These are phyloP conservation scores for Podaxis carcinomalis DNA, from an alignment of 768 basidiomycete genomes.

Conservation along the genomic window DNA sequence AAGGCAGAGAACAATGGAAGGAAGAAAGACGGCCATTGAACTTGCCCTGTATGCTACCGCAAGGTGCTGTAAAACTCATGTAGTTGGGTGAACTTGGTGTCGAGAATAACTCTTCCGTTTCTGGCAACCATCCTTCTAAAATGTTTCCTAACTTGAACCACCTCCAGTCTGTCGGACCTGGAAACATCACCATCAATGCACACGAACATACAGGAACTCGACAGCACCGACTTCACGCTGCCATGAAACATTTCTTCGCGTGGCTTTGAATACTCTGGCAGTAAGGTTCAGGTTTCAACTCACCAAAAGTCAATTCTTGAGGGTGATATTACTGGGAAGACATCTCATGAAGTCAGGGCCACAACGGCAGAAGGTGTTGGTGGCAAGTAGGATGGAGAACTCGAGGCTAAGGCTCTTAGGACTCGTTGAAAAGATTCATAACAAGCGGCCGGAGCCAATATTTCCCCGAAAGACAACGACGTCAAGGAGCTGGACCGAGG, in stretches of 20 bases:
- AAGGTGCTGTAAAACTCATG: constrained; percentile 3
- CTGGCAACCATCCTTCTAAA: not conserved
- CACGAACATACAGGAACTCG: not conserved
- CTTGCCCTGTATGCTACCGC: not conserved
- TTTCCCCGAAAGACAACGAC: not conserved
- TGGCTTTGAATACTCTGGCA: constrained; percentile 1
- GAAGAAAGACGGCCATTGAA: not conserved
- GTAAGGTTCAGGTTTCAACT: constrained; percentile 9
- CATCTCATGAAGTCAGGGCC: constrained; percentile 6
- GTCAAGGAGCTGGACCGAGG: not conserved
- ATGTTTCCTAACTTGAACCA: not conserved
- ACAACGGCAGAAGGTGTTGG: not conserved
- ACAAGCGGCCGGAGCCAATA: not conserved
- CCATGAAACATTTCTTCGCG: constrained; percentile 4
- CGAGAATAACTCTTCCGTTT: not conserved
- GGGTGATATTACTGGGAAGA: not conserved
- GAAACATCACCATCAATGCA: not conserved
- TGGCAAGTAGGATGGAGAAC: not conserved
- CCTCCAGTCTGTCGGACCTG: not conserved
- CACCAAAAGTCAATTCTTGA: not conserved
- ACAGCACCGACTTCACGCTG: constrained; percentile 8
- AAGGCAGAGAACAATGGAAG: not conserved
- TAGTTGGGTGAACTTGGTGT: not conserved
- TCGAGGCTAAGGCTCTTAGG: constrained; percentile 3
- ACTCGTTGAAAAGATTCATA: not conserved